Conservation (phyloP, 2,329 filamentous ascomycete genomes). For the Parastagonospora avenae region DNA sequence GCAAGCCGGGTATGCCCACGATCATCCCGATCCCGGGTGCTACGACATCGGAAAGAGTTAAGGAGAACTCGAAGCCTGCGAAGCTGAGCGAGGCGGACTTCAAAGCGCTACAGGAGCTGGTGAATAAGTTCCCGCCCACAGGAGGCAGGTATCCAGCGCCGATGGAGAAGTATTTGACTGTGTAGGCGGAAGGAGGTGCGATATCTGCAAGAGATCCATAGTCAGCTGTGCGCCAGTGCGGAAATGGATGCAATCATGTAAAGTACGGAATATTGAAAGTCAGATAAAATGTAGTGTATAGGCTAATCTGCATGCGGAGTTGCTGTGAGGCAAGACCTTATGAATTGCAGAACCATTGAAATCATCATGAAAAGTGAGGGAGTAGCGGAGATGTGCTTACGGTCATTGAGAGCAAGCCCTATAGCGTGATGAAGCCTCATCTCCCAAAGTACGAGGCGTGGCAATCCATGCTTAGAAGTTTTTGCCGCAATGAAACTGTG, state of each 20-base stretch:
- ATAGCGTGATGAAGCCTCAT: no score
- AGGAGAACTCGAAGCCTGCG: conserved; percentile 67
- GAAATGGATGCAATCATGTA: not conserved
- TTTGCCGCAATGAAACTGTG: not conserved
- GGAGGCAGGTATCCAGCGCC: conserved; percentile 49
- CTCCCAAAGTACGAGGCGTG: no score
- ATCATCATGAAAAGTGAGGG: conserved; percentile 46
- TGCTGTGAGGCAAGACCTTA: conserved; percentile 43
- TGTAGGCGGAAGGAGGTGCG: conserved; percentile 3
- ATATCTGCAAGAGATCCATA: conserved; percentile 1
- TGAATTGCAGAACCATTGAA: conserved; percentile 58
- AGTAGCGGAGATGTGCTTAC: conserved; percentile 12
- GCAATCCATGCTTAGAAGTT: no score
- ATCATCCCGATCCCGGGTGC: conserved; percentile 73
- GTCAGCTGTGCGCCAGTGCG: conserved; percentile 14
- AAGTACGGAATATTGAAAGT: conserved; percentile 11
- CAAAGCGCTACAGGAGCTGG: conserved; percentile 57
- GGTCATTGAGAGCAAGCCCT: not conserved
- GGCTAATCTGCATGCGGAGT: conserved; percentile 52
- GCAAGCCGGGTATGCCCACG: conserved; percentile 58
- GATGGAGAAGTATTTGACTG: conserved; percentile 11
- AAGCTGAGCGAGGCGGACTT: conserved; percentile 55
- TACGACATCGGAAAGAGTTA: conserved; percentile 59
- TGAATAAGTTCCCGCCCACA: conserved; percentile 52
- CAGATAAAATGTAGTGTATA: conserved; percentile 58